A percentile compares a stretch with the other conserved stretches of the same genome.
phyloP scores from a whole-genome alignment of 345 rosid genomes.

The Eutrema heterophyllum region DNA sequence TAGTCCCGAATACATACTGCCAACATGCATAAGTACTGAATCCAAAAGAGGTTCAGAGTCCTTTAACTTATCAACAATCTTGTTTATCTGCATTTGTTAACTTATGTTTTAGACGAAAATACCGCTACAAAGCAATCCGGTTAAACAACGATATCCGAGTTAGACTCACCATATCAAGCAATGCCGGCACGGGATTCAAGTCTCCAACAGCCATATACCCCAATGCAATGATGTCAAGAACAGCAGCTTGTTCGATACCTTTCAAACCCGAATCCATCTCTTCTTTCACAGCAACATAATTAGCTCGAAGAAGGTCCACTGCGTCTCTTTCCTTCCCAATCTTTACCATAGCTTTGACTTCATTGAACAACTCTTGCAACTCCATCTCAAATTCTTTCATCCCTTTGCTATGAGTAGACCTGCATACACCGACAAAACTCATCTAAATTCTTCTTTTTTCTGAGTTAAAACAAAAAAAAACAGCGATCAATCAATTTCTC shows the following conservation, averaged over 20 bases:
- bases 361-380: slow-evolving; percentile 62
- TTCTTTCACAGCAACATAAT: slow-evolving; percentile 65
- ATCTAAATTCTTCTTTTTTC: not conserved
- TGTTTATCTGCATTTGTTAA: slow-evolving; percentile 51
- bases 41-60: slow-evolving; percentile 64
- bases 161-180: slow-evolving; percentile 53
- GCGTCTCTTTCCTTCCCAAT: slow-evolving; percentile 60
- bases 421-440: slow-evolving; percentile 27
- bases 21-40: slow-evolving; percentile 69
- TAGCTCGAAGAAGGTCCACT: slow-evolving; percentile 69
- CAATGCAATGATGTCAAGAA: slow-evolving; percentile 70
- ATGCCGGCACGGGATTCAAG: slow-evolving; percentile 39
- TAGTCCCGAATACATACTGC: slow-evolving; percentile 69
- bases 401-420: slow-evolving; percentile 41
- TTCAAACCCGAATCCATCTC: slow-evolving; percentile 50
- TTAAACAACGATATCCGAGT: not conserved
- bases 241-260: slow-evolving; percentile 73
- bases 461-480: not conserved
- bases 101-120: not conserved
- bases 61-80: slow-evolving; percentile 40
- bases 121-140: not conserved
- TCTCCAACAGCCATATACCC: slow-evolving; percentile 75
- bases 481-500: not conserved
- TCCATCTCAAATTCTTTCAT: slow-evolving; percentile 53
- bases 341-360: slow-evolving; percentile 58